phyloP scores from a whole-genome alignment of 306 rosid species.

The Pueraria montana region DNA sequence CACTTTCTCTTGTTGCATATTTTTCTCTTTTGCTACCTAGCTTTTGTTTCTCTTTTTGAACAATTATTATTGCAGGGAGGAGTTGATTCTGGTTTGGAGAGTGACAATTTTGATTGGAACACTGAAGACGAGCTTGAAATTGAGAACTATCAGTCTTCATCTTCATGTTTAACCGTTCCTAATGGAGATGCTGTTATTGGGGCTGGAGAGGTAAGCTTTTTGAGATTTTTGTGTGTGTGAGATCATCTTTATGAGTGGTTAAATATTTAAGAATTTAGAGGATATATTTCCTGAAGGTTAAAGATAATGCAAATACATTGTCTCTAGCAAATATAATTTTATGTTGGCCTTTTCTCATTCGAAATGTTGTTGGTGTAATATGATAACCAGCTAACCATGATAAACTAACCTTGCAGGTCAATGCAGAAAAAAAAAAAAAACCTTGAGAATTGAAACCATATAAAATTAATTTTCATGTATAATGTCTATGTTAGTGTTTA shows the following conservation, averaged over 20 bases:
- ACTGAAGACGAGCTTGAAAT: conserved; percentile 90
- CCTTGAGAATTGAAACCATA: background rate
- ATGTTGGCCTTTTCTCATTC: background rate
- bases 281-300: no score
- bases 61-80: conserved; percentile 66
- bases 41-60: conserved; percentile 19
- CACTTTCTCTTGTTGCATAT: conserved; percentile 4
- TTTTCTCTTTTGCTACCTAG: conserved; percentile 23
- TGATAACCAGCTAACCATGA: conserved; percentile 19
- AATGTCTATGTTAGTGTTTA: conserved; percentile 1
- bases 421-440: background rate
- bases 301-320: no score
- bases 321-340: no score
- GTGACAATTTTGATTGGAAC: conserved; percentile 81
- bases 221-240: background rate
- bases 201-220: conserved; percentile 62
- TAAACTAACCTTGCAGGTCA: conserved; percentile 20
- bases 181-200: conserved; percentile 57
- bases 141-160: conserved; percentile 60
- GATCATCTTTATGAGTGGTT: no score
- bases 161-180: conserved; percentile 59
- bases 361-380: background rate
- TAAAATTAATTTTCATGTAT: conserved; percentile 18
- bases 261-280: no score
- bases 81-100: conserved; percentile 65